Conservation (phyloP, 2,329 filamentous ascomycete species). For the Ilyonectria mors-panacis region DNA sequence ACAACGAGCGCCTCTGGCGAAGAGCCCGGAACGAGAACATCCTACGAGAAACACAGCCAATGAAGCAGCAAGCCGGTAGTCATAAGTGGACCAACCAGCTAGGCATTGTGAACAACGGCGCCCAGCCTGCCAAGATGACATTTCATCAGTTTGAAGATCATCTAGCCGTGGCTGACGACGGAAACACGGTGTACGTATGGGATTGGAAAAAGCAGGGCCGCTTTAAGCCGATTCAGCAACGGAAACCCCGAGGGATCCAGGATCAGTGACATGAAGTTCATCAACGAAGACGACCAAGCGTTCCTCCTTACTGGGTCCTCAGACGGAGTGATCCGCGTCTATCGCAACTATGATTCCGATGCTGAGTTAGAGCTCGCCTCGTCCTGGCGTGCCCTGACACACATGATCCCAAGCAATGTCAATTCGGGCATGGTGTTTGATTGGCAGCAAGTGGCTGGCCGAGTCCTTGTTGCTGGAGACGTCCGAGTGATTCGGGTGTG, state of each 20-base stretch:
- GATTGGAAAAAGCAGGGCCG: slow-evolving; percentile 87
- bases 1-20: slow-evolving; percentile 95
- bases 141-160: slow-evolving; percentile 99
- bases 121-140: slow-evolving; percentile 91
- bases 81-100: slow-evolving; percentile 89
- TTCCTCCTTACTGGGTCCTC: slow-evolving; percentile 95
- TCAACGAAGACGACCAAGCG: slow-evolving; percentile 98
- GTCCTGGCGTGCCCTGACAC: slow-evolving; percentile 90
- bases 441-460: slow-evolving; percentile 98
- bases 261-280: slow-evolving; percentile 96
- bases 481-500: slow-evolving; percentile 96
- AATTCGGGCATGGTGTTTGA: slow-evolving; percentile 98
- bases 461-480: slow-evolving; percentile 95
- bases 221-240: slow-evolving; percentile 89
- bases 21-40: slow-evolving; percentile 94
- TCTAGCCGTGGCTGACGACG: slow-evolving; percentile 92
- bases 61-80: slow-evolving; percentile 89
- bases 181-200: slow-evolving; percentile 92
- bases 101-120: slow-evolving; percentile 89
- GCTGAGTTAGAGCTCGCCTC: slow-evolving; percentile 87
- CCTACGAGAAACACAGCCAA: slow-evolving; percentile 90
- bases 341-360: slow-evolving; percentile 88
- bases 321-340: slow-evolving; percentile 94
- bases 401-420: slow-evolving; percentile 93
- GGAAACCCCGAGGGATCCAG: slow-evolving; percentile 92